These are phyloP conservation scores for Arabis alpina DNA, from an alignment of 345 rosid genomes.

Conservation along the genomic window DNA sequence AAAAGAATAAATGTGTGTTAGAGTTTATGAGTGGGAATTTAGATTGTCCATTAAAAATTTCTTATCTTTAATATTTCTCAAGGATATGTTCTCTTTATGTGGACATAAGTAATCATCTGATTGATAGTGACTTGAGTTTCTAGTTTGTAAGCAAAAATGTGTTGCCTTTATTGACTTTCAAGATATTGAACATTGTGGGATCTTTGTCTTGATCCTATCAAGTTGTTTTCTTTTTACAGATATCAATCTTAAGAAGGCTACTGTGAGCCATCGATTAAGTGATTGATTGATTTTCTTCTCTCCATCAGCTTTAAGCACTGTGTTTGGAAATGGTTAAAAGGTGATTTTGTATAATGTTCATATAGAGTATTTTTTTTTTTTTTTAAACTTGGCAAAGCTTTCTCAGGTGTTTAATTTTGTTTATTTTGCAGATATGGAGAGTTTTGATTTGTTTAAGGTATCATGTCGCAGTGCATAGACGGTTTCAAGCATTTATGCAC, in stretches of 20 bases:
- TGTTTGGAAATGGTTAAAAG: conserved; percentile 64
- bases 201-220: conserved; percentile 22
- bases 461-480: conserved; percentile 93
- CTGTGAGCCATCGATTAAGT: background rate
- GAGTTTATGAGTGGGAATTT: background rate
- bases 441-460: conserved; percentile 61
- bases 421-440: conserved; percentile 69
- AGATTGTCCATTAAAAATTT: background rate
- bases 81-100: conserved; percentile 25
- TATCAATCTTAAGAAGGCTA: conserved; percentile 1
- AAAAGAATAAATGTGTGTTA: background rate
- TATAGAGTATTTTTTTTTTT: background rate
- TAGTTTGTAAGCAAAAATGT: conserved; percentile 20
- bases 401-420: conserved; percentile 25
- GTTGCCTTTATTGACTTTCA: conserved; percentile 25
- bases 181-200: background rate
- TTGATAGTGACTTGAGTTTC: conserved; percentile 30
- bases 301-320: background rate
- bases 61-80: conserved; percentile 1
- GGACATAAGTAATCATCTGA: conserved; percentile 27
- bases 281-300: conserved; percentile 1
- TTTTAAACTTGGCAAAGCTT: background rate
- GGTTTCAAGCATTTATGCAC: conserved; percentile 64
- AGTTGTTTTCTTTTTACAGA: background rate
- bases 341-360: conserved; percentile 37